These are phyloP conservation scores for Cercospora berteroae DNA, from an alignment of 2,329 filamentous ascomycete species.

Conservation along the genomic window DNA sequence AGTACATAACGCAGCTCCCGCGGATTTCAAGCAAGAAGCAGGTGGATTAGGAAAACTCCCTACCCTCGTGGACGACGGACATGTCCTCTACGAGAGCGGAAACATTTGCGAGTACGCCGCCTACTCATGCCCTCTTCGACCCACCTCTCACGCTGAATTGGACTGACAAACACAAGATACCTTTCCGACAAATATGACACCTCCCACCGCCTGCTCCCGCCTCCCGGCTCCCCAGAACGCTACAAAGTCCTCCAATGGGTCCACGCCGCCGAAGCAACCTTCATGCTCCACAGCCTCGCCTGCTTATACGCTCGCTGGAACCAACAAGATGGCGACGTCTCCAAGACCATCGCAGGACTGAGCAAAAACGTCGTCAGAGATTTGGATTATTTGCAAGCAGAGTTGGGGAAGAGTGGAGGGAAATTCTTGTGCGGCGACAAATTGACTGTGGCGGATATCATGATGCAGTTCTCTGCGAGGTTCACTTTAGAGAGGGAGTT, in stretches of 20 bases:
- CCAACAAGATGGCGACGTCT: slow-evolving; percentile 39
- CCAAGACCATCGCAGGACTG: slow-evolving; percentile 41
- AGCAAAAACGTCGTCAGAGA: slow-evolving; percentile 47
- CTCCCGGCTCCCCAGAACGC: slow-evolving; percentile 36
- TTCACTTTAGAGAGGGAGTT: slow-evolving; percentile 44
- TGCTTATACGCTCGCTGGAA: slow-evolving; percentile 48
- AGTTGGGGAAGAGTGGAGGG: slow-evolving; percentile 41
- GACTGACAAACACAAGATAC: slow-evolving; percentile 38
- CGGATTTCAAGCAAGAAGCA: slow-evolving; percentile 44
- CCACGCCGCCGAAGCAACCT: slow-evolving; percentile 50
- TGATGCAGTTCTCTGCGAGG: slow-evolving; percentile 44
- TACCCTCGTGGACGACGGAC: slow-evolving; percentile 43
- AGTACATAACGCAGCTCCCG: slow-evolving; percentile 42
- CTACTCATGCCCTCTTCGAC: too few relatives aligned
- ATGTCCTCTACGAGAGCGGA: slow-evolving; percentile 47
- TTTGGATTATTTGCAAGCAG: slow-evolving; percentile 46
- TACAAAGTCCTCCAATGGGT: slow-evolving; percentile 46
- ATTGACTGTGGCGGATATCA: slow-evolving; percentile 47
- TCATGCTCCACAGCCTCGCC: slow-evolving; percentile 46
- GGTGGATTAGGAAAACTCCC: slow-evolving; percentile 50
- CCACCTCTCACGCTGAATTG: neutral
- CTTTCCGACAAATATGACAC: slow-evolving; percentile 49
- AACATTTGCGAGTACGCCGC: slow-evolving; percentile 47
- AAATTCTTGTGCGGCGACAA: slow-evolving; percentile 45
- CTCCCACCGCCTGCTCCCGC: slow-evolving; percentile 40